These are phyloP conservation scores for Penicillium egyptiacum DNA, from an alignment of 495 filamentous ascomycete species.

Conservation along the genomic window DNA sequence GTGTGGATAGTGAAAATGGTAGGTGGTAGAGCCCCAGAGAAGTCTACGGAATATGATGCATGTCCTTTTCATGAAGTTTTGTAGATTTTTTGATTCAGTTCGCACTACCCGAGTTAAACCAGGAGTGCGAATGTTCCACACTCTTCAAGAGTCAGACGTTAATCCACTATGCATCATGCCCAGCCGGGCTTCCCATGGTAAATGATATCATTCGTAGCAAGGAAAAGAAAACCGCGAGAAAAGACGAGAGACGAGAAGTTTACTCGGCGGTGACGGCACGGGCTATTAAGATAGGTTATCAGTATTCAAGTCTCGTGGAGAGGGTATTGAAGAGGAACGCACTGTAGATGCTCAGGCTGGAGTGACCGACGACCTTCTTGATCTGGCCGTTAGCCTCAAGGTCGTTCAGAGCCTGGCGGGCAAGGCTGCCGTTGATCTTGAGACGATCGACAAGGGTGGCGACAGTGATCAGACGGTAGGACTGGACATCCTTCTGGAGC, in stretches of 20 bases:
- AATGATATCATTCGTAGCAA: conserved; percentile 50
- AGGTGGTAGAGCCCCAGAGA: background rate
- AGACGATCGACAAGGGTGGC: conserved; percentile 97
- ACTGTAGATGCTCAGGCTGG: conserved; percentile 98
- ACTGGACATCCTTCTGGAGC: conserved; percentile 96
- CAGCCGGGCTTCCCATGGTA: conserved; percentile 44
- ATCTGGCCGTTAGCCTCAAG: conserved; percentile 97
- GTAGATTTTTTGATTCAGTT: conserved; percentile 38
- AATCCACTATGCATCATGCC: conserved; percentile 43
- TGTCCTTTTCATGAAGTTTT: conserved; percentile 28
- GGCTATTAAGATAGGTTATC: conserved; percentile 33
- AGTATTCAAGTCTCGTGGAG: conserved; percentile 10
- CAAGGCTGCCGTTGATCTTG: conserved; percentile 99
- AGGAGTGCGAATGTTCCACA: conserved; percentile 35
- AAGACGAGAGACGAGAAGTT: conserved; percentile 40
- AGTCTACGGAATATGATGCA: conserved; percentile 8
- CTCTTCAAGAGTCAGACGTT: conserved; percentile 35
- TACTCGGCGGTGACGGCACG: conserved; percentile 53
- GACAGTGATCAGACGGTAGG: conserved; percentile 99
- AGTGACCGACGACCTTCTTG: conserved; percentile 97
- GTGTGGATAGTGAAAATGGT: background rate
- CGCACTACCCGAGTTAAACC: conserved; percentile 34
- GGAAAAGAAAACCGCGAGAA: conserved; percentile 43
- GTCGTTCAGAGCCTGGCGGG: conserved; percentile 84
- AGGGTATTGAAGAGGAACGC: conserved; percentile 21